phyloP scores from a whole-genome alignment of 345 rosid species.

The Dimocarpus longan region DNA sequence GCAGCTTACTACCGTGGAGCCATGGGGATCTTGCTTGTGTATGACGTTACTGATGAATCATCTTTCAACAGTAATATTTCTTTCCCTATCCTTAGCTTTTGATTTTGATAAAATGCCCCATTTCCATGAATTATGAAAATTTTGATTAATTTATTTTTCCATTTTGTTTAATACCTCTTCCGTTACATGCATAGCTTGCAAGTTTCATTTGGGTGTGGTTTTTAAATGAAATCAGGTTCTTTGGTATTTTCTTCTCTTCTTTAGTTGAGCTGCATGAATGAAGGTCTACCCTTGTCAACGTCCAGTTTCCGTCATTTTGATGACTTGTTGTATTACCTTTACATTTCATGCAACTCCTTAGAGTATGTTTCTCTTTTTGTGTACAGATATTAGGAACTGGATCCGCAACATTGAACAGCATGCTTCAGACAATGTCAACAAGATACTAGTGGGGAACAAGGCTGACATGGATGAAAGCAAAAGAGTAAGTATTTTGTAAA shows the following conservation, averaged over 20 bases:
- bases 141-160: neutral
- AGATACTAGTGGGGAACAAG: conserved; percentile 92
- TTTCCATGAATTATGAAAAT: conserved; percentile 8
- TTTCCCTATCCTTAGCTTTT: neutral
- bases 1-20: conserved; percentile 86
- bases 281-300: conserved; percentile 1
- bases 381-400: conserved; percentile 94
- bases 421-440: conserved; percentile 96
- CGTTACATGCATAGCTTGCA: neutral
- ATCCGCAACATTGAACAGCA: conserved; percentile 97
- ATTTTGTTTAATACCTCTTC: conserved; percentile 1
- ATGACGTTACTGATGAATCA: conserved; percentile 82
- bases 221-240: conserved; percentile 1
- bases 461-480: conserved; percentile 99
- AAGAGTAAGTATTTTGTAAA: conserved; percentile 51
- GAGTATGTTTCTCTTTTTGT: conserved; percentile 14
- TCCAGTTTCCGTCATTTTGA: conserved; percentile 8
- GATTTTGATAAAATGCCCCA: neutral
- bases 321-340: neutral
- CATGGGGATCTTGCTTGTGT: conserved; percentile 82
- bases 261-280: conserved; percentile 17
- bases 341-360: conserved; percentile 20
- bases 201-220: neutral
- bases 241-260: neutral
- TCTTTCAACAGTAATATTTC: conserved; percentile 67